These are phyloP conservation scores for Auricularia sp. DNA, from an alignment of 768 basidiomycete species.

Conservation along the genomic window DNA sequence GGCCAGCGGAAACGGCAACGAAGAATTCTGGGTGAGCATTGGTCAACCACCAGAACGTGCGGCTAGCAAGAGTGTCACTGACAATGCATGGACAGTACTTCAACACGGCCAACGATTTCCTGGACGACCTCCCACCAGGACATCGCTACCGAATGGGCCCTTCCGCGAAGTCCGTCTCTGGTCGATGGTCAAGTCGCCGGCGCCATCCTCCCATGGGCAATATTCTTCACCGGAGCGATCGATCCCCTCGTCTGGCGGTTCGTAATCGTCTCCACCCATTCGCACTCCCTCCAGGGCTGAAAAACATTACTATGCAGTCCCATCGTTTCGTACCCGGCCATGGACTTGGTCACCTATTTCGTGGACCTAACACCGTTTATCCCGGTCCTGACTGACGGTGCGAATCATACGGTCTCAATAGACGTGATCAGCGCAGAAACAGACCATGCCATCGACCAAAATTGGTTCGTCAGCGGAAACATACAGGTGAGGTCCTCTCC, in stretches of 20 bases:
- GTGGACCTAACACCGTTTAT: constrained; percentile 71
- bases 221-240: constrained; percentile 53
- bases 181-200: constrained; percentile 48
- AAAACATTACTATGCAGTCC: not conserved
- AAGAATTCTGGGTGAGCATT: constrained; percentile 65
- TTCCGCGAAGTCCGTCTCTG: constrained; percentile 52
- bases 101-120: constrained; percentile 52
- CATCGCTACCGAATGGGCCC: constrained; percentile 40
- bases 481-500: constrained; percentile 30
- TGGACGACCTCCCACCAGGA: constrained; percentile 41
- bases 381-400: constrained; percentile 56
- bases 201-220: constrained; percentile 44
- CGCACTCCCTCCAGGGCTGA: not conserved
- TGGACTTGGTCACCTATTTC: constrained; percentile 70
- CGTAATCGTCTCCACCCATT: not conserved
- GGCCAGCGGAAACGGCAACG: constrained; percentile 50
- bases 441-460: constrained; percentile 49
- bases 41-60: not conserved
- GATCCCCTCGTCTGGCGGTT: constrained; percentile 34
- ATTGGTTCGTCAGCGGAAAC: constrained; percentile 47
- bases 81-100: constrained; percentile 34
- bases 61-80: not conserved
- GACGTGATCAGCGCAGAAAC: constrained; percentile 63
- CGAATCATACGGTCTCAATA: constrained; percentile 57
- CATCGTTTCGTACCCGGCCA: constrained; percentile 55